Evolutionary conservation across 2,329 filamentous ascomycete genomes (phyloP).

Genomic region (Pseudogymnoascus sp.): DNA sequence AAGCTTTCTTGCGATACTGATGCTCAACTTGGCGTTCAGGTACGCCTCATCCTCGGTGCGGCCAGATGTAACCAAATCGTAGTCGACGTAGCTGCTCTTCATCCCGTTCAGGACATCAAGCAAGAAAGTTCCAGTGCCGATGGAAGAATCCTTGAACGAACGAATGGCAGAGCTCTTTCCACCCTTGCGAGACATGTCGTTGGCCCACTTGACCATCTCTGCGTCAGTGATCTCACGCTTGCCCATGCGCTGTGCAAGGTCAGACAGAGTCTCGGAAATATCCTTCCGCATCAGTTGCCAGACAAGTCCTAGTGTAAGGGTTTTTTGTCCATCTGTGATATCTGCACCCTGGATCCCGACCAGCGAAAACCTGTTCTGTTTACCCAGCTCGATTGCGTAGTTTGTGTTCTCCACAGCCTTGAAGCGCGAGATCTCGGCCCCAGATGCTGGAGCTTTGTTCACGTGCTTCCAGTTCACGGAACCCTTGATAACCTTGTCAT

Average conservation of each 20-base stretch:
- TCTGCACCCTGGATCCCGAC: constrained; percentile 96
- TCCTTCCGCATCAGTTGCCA: constrained; percentile 98
- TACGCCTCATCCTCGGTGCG: constrained; percentile 85
- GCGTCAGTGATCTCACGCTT: constrained; percentile 91
- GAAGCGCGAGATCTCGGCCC: constrained; percentile 79
- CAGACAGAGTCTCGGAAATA: constrained; percentile 81
- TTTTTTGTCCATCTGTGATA: constrained; percentile 93
- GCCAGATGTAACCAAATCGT: constrained; percentile 83
- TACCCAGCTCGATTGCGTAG: constrained; percentile 92
- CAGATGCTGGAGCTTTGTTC: constrained; percentile 76
- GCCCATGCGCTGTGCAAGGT: constrained; percentile 79
- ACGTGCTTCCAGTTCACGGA: constrained; percentile 94
- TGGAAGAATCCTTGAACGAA: constrained; percentile 84
- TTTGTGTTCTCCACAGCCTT: constrained; percentile 99
- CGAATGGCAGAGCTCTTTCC: constrained; percentile 72
- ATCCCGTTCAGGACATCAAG: constrained; percentile 94
- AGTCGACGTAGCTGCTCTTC: constrained; percentile 98
- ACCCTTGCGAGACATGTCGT: constrained; percentile 82
- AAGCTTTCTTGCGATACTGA: constrained; percentile 97
- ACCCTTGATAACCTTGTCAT: constrained; percentile 93
- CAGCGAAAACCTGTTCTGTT: constrained; percentile 87
- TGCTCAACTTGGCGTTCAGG: constrained; percentile 92
- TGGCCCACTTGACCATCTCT: constrained; percentile 98
- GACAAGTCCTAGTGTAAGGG: constrained; percentile 83
- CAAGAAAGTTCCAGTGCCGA: constrained; percentile 80